Evolutionary conservation across 345 rosid genomes (phyloP).

Genomic region (Lepidium africanum): DNA sequence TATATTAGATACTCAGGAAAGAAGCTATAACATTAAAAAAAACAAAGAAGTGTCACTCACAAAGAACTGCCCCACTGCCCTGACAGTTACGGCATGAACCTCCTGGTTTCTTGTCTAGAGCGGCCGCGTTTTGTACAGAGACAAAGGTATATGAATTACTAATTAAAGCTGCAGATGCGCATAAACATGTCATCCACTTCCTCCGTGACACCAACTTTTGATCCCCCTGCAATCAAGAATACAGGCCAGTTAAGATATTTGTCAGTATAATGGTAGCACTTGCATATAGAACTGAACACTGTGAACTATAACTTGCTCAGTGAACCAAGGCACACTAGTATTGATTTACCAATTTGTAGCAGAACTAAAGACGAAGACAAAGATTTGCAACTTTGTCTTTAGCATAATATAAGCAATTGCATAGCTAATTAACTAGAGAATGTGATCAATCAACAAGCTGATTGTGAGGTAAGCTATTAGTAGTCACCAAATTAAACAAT

Average conservation of each 20-base stretch:
- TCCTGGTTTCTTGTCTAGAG: constrained; percentile 54
- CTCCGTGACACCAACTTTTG: constrained; percentile 49
- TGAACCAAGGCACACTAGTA: neutral
- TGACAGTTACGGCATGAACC: constrained; percentile 69
- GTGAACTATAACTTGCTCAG: neutral
- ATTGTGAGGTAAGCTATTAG: neutral
- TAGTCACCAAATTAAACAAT: neutral
- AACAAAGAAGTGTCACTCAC: constrained; percentile 37
- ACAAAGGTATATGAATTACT: constrained; percentile 32
- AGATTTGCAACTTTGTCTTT: neutral
- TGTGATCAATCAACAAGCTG: neutral
- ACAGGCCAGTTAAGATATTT: too few relatives aligned
- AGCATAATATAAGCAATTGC: neutral
- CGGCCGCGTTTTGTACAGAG: constrained; percentile 37
- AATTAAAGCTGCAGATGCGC: constrained; percentile 55
- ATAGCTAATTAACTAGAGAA: neutral
- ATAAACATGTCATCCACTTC: constrained; percentile 57
- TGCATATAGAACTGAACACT: neutral
- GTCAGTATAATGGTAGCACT: neutral
- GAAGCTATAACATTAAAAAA: neutral
- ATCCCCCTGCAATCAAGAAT: constrained; percentile 32
- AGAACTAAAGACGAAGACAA: neutral
- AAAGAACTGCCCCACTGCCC: constrained; percentile 80
- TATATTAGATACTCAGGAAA: neutral
- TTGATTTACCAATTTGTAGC: neutral